Evolutionary conservation across 352 stramenopile genomes (phyloP).

Genomic region (Albugo candida): DNA sequence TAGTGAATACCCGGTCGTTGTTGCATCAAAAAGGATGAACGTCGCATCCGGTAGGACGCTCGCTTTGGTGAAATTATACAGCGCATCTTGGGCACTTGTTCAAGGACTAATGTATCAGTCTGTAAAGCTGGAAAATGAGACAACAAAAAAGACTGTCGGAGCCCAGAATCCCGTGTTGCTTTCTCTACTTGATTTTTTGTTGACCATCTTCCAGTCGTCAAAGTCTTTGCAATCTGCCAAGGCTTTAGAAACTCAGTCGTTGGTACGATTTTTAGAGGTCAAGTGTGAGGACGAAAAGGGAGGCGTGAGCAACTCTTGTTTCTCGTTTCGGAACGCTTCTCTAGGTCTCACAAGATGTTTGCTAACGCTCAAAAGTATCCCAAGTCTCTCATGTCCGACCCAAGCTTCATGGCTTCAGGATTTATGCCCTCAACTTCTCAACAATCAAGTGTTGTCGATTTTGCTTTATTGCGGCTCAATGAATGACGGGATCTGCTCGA

Average conservation of each 20-base stretch:
- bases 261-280: too few species aligned
- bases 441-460: constrained; percentile 62
- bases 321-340: too few species aligned
- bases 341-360: too few species aligned
- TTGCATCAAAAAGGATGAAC: constrained; percentile 14
- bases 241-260: too few species aligned
- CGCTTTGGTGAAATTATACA: constrained; percentile 52
- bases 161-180: too few species aligned
- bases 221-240: too few species aligned
- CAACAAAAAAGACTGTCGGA: neutral
- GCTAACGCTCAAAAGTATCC: neutral
- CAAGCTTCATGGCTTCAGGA: constrained; percentile 3
- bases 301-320: too few species aligned
- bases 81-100: constrained; percentile 55
- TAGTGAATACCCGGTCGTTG: constrained; percentile 10
- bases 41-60: constrained; percentile 27
- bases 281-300: too few species aligned
- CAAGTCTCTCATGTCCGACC: neutral
- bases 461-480: constrained; percentile 47
- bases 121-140: constrained; percentile 7
- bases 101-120: constrained; percentile 70
- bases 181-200: too few species aligned
- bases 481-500: constrained; percentile 30
- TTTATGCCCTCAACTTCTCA: constrained; percentile 35
- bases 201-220: too few species aligned